Evolutionary conservation across 23 red algal species (phyloP), one percentile per base, ranked within the genome.

Genomic region (Cyanidioschyzon merolae): DNA sequence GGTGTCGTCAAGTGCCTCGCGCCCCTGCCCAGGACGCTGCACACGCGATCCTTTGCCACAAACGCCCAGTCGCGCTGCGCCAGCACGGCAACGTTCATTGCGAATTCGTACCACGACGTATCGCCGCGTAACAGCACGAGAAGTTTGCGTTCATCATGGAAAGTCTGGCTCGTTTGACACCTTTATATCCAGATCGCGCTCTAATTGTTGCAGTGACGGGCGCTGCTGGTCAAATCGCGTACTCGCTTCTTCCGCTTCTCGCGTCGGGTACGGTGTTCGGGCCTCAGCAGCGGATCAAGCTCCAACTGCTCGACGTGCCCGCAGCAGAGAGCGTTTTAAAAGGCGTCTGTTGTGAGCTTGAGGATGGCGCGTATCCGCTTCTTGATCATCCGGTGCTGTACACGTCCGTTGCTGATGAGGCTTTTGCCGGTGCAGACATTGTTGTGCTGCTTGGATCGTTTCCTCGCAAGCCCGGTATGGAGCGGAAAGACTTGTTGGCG

Each of bases 151-250:
- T n/a, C n/a, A n/a, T n/a, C n/a, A 54, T 54, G 45, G 45, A 54
- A 21, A 54, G 21, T 21, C 21, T 21, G 45, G 21, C 45, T 7
- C 21, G 21, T 21, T 7, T 21, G 7, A 21, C 45, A 21, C 81
- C 81, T 2, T 38, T 59, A 18, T 50, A 39, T 50, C 67, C 81
- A 3, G 32, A 59, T 84, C 71, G 83, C 57, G 16, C 75, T 21
- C 2, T 86, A 0, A 39, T 37, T 25, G 81, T 98, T 35, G 76
- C 78, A 54, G 79, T 98, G 0, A 91, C 94, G 24, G 94, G 94
- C 58, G 94, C 84, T n/a, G 94, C 94, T 37, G 94, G 94, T 1
- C 88, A 98, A 39, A 98, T 98, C 74, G 85, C 83, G 40, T 98
- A 98, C 83, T 77, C 84, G 40, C 89, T 98, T 27, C 85, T 98